Base-by-base conservation (phyloP, 805 yeast genomes). In the Teunomyces stri region DNA sequence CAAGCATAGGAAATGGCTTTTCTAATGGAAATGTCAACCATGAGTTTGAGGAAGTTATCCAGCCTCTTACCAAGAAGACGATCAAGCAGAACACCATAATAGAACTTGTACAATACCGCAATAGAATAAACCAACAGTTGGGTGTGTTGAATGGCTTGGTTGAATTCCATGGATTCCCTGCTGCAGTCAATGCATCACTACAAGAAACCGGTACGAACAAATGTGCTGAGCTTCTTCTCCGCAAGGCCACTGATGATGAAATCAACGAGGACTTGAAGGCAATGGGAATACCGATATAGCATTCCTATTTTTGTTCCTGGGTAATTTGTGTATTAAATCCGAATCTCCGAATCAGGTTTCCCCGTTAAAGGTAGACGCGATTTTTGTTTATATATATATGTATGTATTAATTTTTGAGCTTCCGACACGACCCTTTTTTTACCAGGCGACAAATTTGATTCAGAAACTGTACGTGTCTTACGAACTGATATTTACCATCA, bases 121-220 rank as follows among this genome's bases (percentile, higher is more conserved):
- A 82, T 68, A 78, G 83, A 41, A 66, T 79, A 28, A 84, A 84
- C 59, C 76, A 79, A 51, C 90, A 91, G 64, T 66, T 91, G 39
- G 84, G 94, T 38, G 72, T 79, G 22, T 69, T 91, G 51, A 76
- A 80, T 44, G 94, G 94, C 2, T 65, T 91, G 42, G 69, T 81
- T 31, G 74, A 78, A 54, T 82, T 79, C 59, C 81, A 80, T 57
- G 89, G 94, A 3, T 82, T 90, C 59, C 97, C 98, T 2, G 90
- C 96, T 2, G 92, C 81, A 2, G 58, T 70, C 29, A 62, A 92
- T 33, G 75, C 76, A 28, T 68, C 64, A 9, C 52, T 59, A 40
- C 47, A 55, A n/a, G 69, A 63, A 21, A 21, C 48, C 12, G n/a
- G 20, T 6, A 54, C 54, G 2, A 46, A 52, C n/a, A 49, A 57